Base-by-base conservation (phyloP, 495 filamentous ascomycete species). In the Aspergillus baeticus region DNA sequence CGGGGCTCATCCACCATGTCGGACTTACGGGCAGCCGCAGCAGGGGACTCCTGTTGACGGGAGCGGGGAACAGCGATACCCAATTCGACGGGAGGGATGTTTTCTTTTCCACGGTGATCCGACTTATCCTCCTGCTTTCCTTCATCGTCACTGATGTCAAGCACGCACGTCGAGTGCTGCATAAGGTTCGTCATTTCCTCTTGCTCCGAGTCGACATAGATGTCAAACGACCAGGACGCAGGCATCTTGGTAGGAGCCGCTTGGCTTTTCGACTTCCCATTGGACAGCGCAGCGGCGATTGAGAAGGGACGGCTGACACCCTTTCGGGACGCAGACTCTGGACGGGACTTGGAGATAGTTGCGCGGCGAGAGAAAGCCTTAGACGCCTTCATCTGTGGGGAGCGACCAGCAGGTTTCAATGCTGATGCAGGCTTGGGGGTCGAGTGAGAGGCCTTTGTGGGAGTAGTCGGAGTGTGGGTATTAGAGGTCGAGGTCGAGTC, bases 151-250 rank as follows among this genome's bases (percentile, higher is more conserved):
- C 76, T 77, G 69, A 98, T 92, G 64, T 98, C 93, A 0, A 98
- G 82, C 0, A 86, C 87, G 63, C 85, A 83, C 18, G 94, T 90
- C 29, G 86, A 88, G 72, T 97, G 93, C 65, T 96, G 87, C 77
- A 98, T 89, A 3, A 96, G 73, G 65, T 95, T 97, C 50, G 90
- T 87, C 70, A 91, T 87, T 63, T 92, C 85, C 61, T 98, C 90
- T 61, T 95, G 88, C 29, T 84, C 82, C 0, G 89, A 89, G 70
- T 98, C 94, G 66, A 96, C 92, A 64, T 98, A 86, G 69, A 98
- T 98, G 38, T 91, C 86, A 68, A 98, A 98, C 74, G 87, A 87
- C 93, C 93, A 97, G 14, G 81, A 81, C 20, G 84, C 82, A 21
- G 81, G 83, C 41, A 75, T 68, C 47, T 80, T 78, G 11, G 80